Base-by-base conservation (phyloP, 2,329 filamentous ascomycete genomes). In the Alternaria arborescens region DNA sequence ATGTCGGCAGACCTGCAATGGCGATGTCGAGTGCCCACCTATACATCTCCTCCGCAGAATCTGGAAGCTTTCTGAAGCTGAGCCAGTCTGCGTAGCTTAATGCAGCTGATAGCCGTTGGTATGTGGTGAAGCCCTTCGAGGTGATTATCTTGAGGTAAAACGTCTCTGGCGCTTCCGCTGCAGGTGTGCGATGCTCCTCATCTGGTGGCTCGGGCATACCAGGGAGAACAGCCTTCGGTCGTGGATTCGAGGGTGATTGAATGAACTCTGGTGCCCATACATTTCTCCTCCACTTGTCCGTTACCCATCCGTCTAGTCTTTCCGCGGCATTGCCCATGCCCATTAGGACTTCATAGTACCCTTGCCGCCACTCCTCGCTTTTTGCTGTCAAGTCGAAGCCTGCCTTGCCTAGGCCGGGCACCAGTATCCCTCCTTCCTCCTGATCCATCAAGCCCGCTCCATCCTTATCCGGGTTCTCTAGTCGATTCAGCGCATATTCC, bases 311-410 rank as follows among this genome's bases (percentile, higher is more conserved):
- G 65, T 97, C 92, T 24, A 96, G 81, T 68, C 94, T 88, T 79
- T 97, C 94, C 5, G 93, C 89, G 0, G 89, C 88, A 66, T 87
- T 87, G 0, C 90, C 94, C 61, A 88, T 87, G 11, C 90, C 85
- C 87, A 97, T 92, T 47, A 97, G 80, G 3, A 89, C 86, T 71
- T 96, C 88, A 72, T 90, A 93, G 79, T 98, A 98, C 1, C 93
- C 93, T 56, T 92, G 85, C 70, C 90, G 84, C 94, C 94, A 98
- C 51, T 90, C 84, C 78, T 96, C 92, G 64, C 88, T 90, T 82
- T 93, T 97, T 7, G 80, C 84, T 1, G 87, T 87, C 57, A 95
- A 82, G 74, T 97, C 92, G 66, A 87, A 88, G 0, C 88, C 87
- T 3, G 84, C 82, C 54, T 74, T 77, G 20, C 75, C 76, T 16